A percentile compares a stretch with the other conserved stretches of the same genome.
Evolutionary conservation across 345 rosid genomes (phyloP).

Genomic region (Barbarea vulgaris): DNA sequence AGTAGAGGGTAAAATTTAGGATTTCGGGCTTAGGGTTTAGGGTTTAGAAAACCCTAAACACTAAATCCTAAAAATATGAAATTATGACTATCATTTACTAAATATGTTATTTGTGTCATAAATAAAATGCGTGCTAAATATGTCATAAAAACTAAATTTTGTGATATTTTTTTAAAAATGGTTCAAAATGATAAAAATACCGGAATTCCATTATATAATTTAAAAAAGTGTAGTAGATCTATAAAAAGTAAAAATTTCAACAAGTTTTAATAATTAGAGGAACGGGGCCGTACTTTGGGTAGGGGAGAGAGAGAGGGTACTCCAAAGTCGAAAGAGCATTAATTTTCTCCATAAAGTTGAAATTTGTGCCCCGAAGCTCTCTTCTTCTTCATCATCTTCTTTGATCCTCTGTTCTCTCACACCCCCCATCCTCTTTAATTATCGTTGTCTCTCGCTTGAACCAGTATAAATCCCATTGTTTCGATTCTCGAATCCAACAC

Average conservation of each 20-base stretch:
- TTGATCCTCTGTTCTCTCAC: constrained; percentile 16
- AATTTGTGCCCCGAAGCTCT: not conserved
- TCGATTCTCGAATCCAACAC: not conserved
- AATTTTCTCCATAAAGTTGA: constrained; percentile 20
- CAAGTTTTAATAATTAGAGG: not conserved
- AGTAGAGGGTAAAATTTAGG: no score
- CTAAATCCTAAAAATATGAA: no score
- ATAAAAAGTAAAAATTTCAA: not conserved
- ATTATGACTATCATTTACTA: no score
- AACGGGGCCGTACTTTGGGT: not conserved
- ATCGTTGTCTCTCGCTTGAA: not conserved
- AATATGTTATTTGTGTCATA: no score
- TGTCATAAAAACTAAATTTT: no score
- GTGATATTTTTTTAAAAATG: no score
- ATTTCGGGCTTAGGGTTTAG: no score
- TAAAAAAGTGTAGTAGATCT: not conserved
- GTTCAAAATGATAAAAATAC: not conserved
- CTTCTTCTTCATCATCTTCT: not conserved
- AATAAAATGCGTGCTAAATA: no score
- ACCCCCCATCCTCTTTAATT: constrained; percentile 20
- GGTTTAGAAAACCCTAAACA: no score
- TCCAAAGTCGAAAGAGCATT: constrained; percentile 31
- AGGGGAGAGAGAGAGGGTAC: constrained; percentile 17
- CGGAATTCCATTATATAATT: not conserved
- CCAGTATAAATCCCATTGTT: constrained; percentile 14